phyloP scores from a whole-genome alignment of 345 rosid genomes.

The Camelina sativa region DNA sequence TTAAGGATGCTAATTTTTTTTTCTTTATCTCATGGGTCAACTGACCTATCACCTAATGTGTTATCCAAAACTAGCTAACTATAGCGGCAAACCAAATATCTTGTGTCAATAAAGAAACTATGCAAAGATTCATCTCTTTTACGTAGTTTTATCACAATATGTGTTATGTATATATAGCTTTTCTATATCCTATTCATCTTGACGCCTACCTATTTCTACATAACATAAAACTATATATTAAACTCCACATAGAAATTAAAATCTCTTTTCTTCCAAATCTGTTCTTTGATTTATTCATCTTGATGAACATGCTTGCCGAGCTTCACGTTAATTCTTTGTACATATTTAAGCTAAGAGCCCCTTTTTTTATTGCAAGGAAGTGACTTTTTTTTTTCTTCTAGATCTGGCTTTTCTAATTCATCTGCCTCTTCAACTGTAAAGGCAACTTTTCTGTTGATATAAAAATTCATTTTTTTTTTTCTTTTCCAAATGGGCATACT shows the following conservation, averaged over 20 bases:
- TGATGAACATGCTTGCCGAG: neutral
- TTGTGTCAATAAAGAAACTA: neutral
- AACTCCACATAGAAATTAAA: neutral
- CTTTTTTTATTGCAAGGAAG: neutral
- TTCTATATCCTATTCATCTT: neutral
- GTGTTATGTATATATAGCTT: neutral
- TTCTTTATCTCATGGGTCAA: neutral
- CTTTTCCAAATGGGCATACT: slow-evolving; percentile 2
- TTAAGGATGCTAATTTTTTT: neutral
- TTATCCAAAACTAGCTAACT: neutral
- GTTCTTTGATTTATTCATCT: neutral
- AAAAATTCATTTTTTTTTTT: neutral
- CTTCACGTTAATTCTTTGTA: slow-evolving; percentile 2
- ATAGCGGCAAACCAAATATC: neutral
- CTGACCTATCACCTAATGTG: neutral
- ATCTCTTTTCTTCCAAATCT: neutral
- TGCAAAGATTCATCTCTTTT: neutral
- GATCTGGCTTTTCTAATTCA: neutral
- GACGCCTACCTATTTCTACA: neutral
- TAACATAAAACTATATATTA: neutral
- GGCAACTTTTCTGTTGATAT: neutral
- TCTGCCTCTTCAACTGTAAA: slow-evolving; percentile 3
- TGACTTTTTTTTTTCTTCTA: neutral
- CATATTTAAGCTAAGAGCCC: neutral
- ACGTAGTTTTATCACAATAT: neutral